Percentiles rank a stretch among this genome's conserved stretches.
Conservation (phyloP, 2,329 filamentous ascomycete genomes). For the Aspergillus nomiae region DNA sequence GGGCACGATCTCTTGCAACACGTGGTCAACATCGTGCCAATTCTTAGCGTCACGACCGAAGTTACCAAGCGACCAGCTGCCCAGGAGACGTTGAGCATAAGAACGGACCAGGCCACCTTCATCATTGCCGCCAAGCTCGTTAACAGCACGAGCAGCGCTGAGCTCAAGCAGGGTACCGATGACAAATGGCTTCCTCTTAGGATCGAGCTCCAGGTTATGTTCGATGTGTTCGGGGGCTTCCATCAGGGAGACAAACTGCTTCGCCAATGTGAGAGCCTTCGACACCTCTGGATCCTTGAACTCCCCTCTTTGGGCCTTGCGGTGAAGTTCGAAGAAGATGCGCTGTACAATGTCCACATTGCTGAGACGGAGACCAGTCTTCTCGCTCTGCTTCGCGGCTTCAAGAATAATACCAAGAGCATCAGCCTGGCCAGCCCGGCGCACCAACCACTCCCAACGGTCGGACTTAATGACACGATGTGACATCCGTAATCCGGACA, state of each 20-base stretch:
- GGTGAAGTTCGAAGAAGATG: slow-evolving; percentile 42
- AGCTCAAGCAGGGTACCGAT: slow-evolving; percentile 49
- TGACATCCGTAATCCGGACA: slow-evolving; percentile 40
- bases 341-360: slow-evolving; percentile 31
- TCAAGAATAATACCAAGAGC: slow-evolving; percentile 39
- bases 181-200: slow-evolving; percentile 44
- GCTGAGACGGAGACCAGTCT: slow-evolving; percentile 40
- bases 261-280: slow-evolving; percentile 35
- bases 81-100: slow-evolving; percentile 43
- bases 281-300: slow-evolving; percentile 36
- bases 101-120: slow-evolving; percentile 39
- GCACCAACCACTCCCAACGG: slow-evolving; percentile 39
- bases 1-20: slow-evolving; percentile 37
- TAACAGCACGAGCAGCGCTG: slow-evolving; percentile 45
- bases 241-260: slow-evolving; percentile 38
- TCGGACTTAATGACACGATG: slow-evolving; percentile 25
- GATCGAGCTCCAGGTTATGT: slow-evolving; percentile 29
- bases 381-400: slow-evolving; percentile 35
- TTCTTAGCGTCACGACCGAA: slow-evolving; percentile 22
- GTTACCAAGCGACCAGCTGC: slow-evolving; percentile 32
- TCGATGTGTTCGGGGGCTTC: slow-evolving; percentile 36
- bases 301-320: slow-evolving; percentile 32
- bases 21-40: slow-evolving; percentile 24
- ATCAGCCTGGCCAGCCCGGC: slow-evolving; percentile 39
- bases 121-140: slow-evolving; percentile 41